phyloP scores from a whole-genome alignment of 2,329 filamentous ascomycete genomes.

The Fusarium virguliforme region DNA sequence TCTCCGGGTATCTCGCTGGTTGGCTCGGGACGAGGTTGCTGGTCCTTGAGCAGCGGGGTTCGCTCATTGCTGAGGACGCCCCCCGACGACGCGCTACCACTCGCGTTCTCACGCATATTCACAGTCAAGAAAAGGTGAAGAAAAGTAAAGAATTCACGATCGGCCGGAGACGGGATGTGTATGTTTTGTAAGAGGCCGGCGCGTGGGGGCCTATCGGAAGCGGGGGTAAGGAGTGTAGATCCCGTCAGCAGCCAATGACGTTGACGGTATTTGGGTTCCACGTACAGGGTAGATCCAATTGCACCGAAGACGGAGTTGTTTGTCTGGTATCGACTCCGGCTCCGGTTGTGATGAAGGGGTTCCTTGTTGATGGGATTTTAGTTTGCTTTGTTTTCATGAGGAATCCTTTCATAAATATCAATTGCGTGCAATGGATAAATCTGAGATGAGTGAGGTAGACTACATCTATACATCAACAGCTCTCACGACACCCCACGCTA shows the following conservation, averaged over 20 bases:
- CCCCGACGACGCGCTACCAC: slow-evolving; percentile 34
- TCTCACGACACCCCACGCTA: background rate
- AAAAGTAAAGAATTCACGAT: background rate
- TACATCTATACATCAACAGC: background rate
- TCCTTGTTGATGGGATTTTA: background rate
- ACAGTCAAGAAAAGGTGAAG: background rate
- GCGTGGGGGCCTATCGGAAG: slow-evolving; percentile 30
- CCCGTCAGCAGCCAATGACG: slow-evolving; percentile 34
- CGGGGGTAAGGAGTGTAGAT: slow-evolving; percentile 14
- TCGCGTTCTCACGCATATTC: slow-evolving; percentile 41
- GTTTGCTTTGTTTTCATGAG: background rate
- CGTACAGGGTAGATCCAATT: slow-evolving; percentile 20
- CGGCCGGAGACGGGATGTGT: background rate
- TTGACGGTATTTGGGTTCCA: background rate
- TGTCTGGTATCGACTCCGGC: background rate
- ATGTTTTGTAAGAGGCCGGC: slow-evolving; percentile 15
- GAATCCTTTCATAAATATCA: background rate
- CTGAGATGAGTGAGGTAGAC: no score
- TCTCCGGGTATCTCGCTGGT: slow-evolving; percentile 25
- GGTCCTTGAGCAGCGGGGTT: slow-evolving; percentile 50
- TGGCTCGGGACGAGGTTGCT: slow-evolving; percentile 25
- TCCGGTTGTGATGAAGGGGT: background rate
- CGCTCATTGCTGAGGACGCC: slow-evolving; percentile 42
- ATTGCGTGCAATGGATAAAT: no score
- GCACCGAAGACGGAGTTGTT: slow-evolving; percentile 20